A percentile compares a stretch with the other conserved stretches of the same genome.
These are phyloP conservation scores for Umbelopsis sp. DNA, from an alignment of 371 early-diverging fungal species.

Conservation along the genomic window DNA sequence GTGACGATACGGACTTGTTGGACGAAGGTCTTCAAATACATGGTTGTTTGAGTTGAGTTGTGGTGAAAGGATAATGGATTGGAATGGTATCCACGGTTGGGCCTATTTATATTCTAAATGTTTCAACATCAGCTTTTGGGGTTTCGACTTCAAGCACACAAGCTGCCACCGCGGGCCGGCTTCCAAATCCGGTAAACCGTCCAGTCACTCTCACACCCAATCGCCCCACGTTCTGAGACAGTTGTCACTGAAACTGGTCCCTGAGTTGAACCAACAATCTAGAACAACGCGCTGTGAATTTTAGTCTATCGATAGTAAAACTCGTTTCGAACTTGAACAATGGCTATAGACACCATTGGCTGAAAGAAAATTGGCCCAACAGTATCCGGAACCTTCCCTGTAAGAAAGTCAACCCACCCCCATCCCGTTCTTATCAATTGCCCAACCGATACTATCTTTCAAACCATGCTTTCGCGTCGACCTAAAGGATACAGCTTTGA, in stretches of 20 bases:
- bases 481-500: too few relatives aligned
- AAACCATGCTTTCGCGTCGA: neutral
- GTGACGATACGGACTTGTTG: slow-evolving; percentile 1
- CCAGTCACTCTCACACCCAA: slow-evolving; percentile 3
- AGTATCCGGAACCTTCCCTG: too few relatives aligned
- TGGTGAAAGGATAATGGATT: neutral
- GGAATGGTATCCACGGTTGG: neutral
- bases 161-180: slow-evolving; percentile 15
- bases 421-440: too few relatives aligned
- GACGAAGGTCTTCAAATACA: slow-evolving; percentile 10
- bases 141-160: neutral
- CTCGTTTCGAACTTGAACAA: too few relatives aligned
- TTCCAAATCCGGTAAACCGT: slow-evolving; percentile 12
- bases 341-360: too few relatives aligned
- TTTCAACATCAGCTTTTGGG: slow-evolving; percentile 14
- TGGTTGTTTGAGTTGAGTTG: neutral
- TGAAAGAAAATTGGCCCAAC: too few relatives aligned
- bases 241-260: neutral
- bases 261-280: neutral
- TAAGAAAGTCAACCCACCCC: too few relatives aligned
- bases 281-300: neutral
- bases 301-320: too few relatives aligned
- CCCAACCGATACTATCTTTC: neutral
- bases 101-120: neutral
- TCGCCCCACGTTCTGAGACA: too few relatives aligned